phyloP scores from a whole-genome alignment of 1,139 yeast species.

The Williopsis jadinii region DNA sequence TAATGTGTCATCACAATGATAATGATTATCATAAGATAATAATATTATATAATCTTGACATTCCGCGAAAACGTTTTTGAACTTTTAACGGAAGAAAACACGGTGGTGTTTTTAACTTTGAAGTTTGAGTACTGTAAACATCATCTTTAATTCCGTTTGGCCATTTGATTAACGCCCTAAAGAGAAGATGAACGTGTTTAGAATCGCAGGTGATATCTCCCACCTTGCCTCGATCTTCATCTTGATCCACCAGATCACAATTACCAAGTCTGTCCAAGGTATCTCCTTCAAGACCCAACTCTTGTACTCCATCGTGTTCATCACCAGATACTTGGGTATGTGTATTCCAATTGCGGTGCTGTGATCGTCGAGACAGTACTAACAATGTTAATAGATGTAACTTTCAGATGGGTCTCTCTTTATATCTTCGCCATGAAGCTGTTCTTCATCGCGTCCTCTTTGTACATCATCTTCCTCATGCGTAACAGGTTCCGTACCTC shows the following conservation, averaged over 20 bases:
- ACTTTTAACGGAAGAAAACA: not conserved
- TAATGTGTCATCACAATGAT: not conserved
- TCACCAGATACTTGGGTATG: constrained; percentile 57
- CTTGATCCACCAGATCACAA: constrained; percentile 62
- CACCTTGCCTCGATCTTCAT: constrained; percentile 78
- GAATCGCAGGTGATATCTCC: constrained; percentile 62
- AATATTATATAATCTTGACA: too few species aligned
- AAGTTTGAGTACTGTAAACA: not conserved
- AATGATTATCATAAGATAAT: too few species aligned
- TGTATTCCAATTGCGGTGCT: not conserved
- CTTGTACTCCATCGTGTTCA: constrained; percentile 68
- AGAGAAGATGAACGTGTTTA: constrained; percentile 36
- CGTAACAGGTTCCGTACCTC: constrained; percentile 47
- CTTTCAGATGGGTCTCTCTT: constrained; percentile 49
- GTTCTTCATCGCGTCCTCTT: constrained; percentile 67
- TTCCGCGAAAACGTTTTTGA: too few species aligned
- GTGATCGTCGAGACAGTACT: not conserved
- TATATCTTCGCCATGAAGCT: constrained; percentile 81
- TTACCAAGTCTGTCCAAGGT: constrained; percentile 67
- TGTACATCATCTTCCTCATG: constrained; percentile 73
- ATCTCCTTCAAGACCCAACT: constrained; percentile 85
- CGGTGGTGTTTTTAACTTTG: not conserved
- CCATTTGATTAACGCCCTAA: too few species aligned
- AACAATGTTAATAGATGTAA: constrained; percentile 15
- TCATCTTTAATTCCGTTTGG: not conserved